phyloP scores from a whole-genome alignment of 2,329 filamentous ascomycete genomes.

The Aspergillus proliferans region DNA sequence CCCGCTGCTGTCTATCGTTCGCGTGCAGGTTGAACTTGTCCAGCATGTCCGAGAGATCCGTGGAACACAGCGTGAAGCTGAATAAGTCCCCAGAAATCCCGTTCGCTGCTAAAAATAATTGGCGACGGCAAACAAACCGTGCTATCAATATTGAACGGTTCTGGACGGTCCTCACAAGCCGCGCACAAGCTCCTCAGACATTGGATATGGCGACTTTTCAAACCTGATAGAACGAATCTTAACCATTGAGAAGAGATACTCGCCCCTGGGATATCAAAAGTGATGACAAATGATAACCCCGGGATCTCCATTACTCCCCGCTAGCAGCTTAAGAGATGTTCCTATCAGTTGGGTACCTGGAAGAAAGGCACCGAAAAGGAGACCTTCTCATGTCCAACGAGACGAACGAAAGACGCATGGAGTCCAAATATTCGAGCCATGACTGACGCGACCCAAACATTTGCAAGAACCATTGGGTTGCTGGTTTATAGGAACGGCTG shows the following conservation, averaged over 20 bases:
- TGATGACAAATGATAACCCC: not conserved
- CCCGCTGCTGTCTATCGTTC: slow-evolving; percentile 8
- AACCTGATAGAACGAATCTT: not conserved
- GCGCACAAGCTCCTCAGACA: not conserved
- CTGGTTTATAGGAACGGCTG: slow-evolving; percentile 8
- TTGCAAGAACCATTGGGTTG: slow-evolving; percentile 3
- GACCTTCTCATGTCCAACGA: slow-evolving; percentile 7
- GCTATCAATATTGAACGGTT: too few relatives aligned
- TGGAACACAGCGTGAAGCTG: not conserved
- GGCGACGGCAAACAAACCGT: not conserved
- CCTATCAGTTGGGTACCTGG: slow-evolving; percentile 8
- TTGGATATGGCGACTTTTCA: slow-evolving; percentile 3
- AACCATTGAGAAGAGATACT: not conserved
- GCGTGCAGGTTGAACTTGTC: slow-evolving; percentile 7
- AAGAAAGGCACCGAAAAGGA: slow-evolving; percentile 5
- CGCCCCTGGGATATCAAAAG: not conserved
- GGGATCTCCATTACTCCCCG: not conserved
- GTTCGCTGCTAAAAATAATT: not conserved
- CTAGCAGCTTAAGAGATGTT: not conserved
- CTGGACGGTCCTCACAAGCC: not conserved
- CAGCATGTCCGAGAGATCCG: slow-evolving; percentile 5
- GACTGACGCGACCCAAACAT: slow-evolving; percentile 8
- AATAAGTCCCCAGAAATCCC: too few relatives aligned
- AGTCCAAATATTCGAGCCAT: slow-evolving; percentile 11
- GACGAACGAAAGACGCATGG: slow-evolving; percentile 7